Percentiles rank a stretch among this genome's conserved stretches.
Evolutionary conservation across 2,329 filamentous ascomycete genomes (phyloP).

Genomic region (Phyllosticta citrichinensis): DNA sequence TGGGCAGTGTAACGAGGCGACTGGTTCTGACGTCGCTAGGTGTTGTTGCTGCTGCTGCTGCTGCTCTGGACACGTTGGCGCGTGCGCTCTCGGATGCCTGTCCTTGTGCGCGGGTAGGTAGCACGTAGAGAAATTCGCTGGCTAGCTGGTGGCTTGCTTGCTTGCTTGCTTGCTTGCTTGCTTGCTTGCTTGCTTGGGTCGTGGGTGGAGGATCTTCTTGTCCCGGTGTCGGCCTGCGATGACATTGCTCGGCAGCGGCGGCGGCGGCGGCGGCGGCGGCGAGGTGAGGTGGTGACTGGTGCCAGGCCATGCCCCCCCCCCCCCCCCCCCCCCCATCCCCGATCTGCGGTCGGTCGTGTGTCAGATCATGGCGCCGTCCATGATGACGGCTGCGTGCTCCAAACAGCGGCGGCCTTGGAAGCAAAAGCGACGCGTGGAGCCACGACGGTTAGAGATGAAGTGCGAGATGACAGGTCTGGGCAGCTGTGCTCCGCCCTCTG

Average conservation of each 20-base stretch:
- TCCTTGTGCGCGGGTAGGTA: background rate
- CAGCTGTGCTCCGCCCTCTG: background rate
- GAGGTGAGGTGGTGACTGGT: too few species aligned
- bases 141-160: background rate
- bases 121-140: background rate
- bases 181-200: background rate
- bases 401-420: background rate
- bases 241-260: background rate
- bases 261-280: too few species aligned
- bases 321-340: too few species aligned
- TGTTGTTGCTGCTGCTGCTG: too few species aligned
- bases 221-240: background rate
- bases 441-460: background rate
- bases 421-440: too few species aligned
- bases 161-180: background rate
- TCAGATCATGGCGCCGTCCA: background rate
- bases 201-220: background rate
- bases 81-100: background rate
- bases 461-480: background rate
- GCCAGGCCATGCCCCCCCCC: too few species aligned
- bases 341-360: background rate
- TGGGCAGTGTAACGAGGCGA: background rate
- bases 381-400: conserved; percentile 11
- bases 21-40: background rate
- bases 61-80: background rate